Conservation (phyloP, 768 basidiomycete genomes). For the Serendipita sp. region DNA sequence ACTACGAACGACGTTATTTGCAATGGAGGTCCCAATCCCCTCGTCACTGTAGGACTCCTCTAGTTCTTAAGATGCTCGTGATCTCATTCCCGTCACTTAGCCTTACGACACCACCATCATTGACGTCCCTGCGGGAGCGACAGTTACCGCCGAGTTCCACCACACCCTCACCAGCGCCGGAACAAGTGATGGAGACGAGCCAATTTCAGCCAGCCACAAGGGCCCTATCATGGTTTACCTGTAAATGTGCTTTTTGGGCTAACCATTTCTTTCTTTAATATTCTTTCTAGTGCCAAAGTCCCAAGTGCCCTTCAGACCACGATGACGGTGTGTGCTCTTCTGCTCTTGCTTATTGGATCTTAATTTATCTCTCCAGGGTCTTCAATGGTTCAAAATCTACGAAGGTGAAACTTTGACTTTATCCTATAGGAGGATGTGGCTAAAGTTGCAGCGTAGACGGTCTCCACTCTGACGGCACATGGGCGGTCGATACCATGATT, state of each 20-base stretch:
- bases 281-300: slow-evolving; percentile 26
- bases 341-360: no score
- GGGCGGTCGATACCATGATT: slow-evolving; percentile 35
- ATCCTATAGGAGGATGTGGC: no score
- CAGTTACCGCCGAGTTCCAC: slow-evolving; percentile 37
- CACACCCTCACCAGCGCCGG: slow-evolving; percentile 33
- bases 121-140: slow-evolving; percentile 34
- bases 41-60: not conserved
- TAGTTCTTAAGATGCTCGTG: not conserved
- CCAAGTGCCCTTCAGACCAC: slow-evolving; percentile 27
- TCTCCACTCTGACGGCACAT: slow-evolving; percentile 11
- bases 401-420: slow-evolving; percentile 16
- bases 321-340: slow-evolving; percentile 21
- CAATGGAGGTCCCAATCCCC: slow-evolving; percentile 11
- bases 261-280: not conserved
- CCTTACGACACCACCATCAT: slow-evolving; percentile 23
- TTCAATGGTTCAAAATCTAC: slow-evolving; percentile 40
- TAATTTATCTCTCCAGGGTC: not conserved
- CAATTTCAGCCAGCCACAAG: slow-evolving; percentile 35
- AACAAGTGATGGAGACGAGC: slow-evolving; percentile 29
- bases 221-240: slow-evolving; percentile 37
- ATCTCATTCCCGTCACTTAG: not conserved
- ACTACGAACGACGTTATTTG: slow-evolving; percentile 24
- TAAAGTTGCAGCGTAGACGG: not conserved
- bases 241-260: slow-evolving; percentile 18